These are phyloP conservation scores for Mucor plumbeus DNA, from an alignment of 371 early-diverging fungal species.

Conservation along the genomic window DNA sequence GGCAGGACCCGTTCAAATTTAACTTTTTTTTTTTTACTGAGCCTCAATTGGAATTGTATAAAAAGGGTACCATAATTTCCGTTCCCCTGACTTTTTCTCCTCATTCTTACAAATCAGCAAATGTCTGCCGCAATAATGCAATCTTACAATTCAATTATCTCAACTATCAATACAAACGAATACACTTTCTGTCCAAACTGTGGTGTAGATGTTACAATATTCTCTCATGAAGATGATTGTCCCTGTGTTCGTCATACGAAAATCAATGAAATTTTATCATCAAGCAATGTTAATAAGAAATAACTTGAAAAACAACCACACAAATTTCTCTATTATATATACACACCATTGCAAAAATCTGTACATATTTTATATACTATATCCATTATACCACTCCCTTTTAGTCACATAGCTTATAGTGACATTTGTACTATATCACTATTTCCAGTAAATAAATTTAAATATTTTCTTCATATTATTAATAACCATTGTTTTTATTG, in stretches of 20 bases:
- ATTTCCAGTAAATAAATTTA: too few relatives aligned
- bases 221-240: conserved; percentile 34
- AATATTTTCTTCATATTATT: too few relatives aligned
- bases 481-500: too few relatives aligned
- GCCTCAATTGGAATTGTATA: background rate
- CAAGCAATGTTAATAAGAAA: background rate
- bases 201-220: conserved; percentile 30
- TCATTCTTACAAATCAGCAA: background rate
- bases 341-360: background rate
- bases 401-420: too few relatives aligned
- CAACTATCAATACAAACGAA: background rate
- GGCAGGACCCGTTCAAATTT: conserved; percentile 7
- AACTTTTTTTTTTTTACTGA: background rate
- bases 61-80: background rate
- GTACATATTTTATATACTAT: background rate
- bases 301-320: background rate
- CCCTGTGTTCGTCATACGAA: conserved; percentile 16
- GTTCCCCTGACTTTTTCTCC: background rate
- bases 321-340: background rate
- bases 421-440: too few relatives aligned
- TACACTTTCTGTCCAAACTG: conserved; percentile 33
- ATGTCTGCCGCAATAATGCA: conserved; percentile 3
- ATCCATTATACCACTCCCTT: too few relatives aligned
- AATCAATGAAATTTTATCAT: background rate
- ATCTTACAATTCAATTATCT: background rate